Percentiles rank a stretch among this genome's conserved stretches.
phyloP scores from a whole-genome alignment of 805 yeast genomes.

The Yamadazyma laniorum region DNA sequence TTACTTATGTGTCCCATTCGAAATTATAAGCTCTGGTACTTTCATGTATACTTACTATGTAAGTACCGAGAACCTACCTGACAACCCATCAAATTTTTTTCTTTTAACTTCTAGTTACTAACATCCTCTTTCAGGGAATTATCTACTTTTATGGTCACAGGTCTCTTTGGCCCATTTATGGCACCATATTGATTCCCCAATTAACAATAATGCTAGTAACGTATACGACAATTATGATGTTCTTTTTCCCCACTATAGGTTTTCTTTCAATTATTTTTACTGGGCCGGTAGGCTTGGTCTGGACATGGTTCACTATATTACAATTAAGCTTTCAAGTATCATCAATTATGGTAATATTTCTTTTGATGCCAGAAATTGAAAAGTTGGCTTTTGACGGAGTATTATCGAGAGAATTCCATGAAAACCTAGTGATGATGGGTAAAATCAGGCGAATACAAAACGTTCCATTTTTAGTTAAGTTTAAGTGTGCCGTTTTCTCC shows the following conservation, averaged over 20 bases:
- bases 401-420: constrained; percentile 43
- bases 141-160: constrained; percentile 40
- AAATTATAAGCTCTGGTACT: constrained; percentile 6
- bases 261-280: constrained; percentile 39
- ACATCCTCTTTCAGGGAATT: constrained; percentile 31
- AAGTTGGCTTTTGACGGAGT: constrained; percentile 48
- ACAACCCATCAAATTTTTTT: no score
- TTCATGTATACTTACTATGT: constrained; percentile 15
- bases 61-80: neutral
- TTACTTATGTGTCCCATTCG: no score
- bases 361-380: constrained; percentile 49
- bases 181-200: constrained; percentile 47
- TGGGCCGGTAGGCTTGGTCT: constrained; percentile 51
- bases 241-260: constrained; percentile 47
- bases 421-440: constrained; percentile 42
- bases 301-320: constrained; percentile 44
- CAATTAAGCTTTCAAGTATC: constrained; percentile 45
- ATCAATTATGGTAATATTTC: constrained; percentile 37
- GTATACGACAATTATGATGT: constrained; percentile 31
- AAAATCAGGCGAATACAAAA: constrained; percentile 30
- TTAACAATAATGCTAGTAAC: constrained; percentile 36
- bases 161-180: constrained; percentile 46
- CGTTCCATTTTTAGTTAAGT: constrained; percentile 29
- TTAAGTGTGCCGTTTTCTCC: constrained; percentile 27
- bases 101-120: constrained; percentile 1